phyloP scores from a whole-genome alignment of 306 rosid genomes.

The Amphicarpaea edgeworthii region DNA sequence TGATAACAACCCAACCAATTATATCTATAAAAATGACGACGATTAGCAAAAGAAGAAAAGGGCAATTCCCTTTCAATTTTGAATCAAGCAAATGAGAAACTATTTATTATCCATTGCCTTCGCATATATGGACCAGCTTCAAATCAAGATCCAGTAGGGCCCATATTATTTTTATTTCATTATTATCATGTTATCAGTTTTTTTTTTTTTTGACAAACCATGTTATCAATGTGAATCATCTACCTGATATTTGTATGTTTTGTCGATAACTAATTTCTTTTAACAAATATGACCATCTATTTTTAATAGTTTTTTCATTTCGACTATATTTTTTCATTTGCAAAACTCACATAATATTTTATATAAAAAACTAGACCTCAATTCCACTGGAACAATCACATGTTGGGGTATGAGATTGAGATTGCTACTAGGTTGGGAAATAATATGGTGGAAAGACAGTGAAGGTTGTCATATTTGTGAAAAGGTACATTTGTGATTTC shows the following conservation, averaged over 20 bases:
- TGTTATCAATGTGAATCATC: too few species aligned
- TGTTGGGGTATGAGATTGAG: slow-evolving; percentile 8
- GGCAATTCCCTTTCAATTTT: slow-evolving; percentile 44
- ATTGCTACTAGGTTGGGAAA: slow-evolving; percentile 8
- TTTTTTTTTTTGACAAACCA: too few species aligned
- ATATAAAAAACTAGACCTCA: too few species aligned
- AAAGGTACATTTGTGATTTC: slow-evolving; percentile 14
- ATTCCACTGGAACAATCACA: too few species aligned
- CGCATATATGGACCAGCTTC: slow-evolving; percentile 12
- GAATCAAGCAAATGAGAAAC: slow-evolving; percentile 29
- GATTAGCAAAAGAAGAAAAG: slow-evolving; percentile 38
- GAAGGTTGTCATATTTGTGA: slow-evolving; percentile 37
- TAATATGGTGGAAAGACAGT: slow-evolving; percentile 18
- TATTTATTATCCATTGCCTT: slow-evolving; percentile 11
- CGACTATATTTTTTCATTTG: too few species aligned
- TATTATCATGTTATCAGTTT: too few species aligned
- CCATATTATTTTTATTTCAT: not conserved
- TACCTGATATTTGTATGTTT: too few species aligned
- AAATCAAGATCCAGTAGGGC: slow-evolving; percentile 36
- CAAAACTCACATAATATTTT: too few species aligned
- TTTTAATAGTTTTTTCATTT: too few species aligned
- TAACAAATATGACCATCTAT: too few species aligned
- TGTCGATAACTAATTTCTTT: too few species aligned
- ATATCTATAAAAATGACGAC: slow-evolving; percentile 1
- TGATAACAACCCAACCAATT: slow-evolving; percentile 22